Evolutionary conservation across 352 stramenopile species (phyloP).

Genomic region (Globisporangium middletonii): DNA sequence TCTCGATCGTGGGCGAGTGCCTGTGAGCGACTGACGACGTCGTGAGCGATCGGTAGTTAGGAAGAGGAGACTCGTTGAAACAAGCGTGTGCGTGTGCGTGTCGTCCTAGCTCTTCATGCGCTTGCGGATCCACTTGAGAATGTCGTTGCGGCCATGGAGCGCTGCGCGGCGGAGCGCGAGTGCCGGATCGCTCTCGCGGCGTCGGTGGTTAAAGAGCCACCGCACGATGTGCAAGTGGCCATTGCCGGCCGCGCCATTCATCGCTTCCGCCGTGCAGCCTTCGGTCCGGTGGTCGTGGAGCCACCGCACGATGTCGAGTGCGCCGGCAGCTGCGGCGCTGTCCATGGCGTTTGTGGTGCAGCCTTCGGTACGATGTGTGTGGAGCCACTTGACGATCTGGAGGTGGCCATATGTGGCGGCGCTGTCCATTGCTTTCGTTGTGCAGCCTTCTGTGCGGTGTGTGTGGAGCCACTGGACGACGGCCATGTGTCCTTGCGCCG

Average conservation of each 20-base stretch:
- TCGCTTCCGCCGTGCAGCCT: conserved; percentile 7
- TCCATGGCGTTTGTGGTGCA: conserved; percentile 9
- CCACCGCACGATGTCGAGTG: conserved; percentile 8
- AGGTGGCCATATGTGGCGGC: conserved; percentile 1
- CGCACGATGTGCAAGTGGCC: conserved; percentile 8
- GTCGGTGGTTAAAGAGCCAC: conserved; percentile 12
- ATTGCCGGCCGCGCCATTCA: conserved; percentile 10
- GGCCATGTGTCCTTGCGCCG: not conserved
- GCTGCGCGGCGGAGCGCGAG: conserved; percentile 2
- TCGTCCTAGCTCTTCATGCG: not conserved
- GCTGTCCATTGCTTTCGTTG: conserved; percentile 7
- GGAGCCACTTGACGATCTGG: conserved; percentile 12
- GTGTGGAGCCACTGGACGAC: conserved; percentile 9
- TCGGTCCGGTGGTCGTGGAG: conserved; percentile 13
- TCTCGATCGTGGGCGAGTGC: conserved; percentile 37
- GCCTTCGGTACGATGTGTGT: conserved; percentile 3
- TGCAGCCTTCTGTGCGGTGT: conserved; percentile 8
- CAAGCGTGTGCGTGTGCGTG: too few species aligned
- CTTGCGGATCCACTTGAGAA: conserved; percentile 12
- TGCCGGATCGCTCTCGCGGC: conserved; percentile 3
- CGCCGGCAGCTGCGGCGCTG: not conserved
- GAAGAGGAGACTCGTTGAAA: not conserved
- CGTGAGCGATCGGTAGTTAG: too few species aligned
- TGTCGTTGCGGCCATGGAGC: conserved; percentile 10
- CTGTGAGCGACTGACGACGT: not conserved